Percentiles rank a stretch among this genome's conserved stretches.
phyloP scores from a whole-genome alignment of 768 basidiomycete species.

The Lentinula raphanica region DNA sequence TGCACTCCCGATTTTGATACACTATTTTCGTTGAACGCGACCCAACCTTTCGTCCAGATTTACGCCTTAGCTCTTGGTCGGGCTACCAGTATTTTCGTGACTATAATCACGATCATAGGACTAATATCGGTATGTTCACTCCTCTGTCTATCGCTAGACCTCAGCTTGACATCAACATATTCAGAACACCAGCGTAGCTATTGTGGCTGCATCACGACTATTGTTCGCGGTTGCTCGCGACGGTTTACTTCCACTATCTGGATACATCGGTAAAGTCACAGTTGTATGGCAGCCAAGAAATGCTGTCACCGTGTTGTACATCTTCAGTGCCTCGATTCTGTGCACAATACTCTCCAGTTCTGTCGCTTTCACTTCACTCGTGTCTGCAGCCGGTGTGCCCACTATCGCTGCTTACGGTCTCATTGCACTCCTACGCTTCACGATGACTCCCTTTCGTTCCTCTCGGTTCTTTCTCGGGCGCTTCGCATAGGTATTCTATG shows the following conservation, averaged over 20 bases:
- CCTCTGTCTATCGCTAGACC: background rate
- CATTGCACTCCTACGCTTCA: constrained; percentile 69
- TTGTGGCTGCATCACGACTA: constrained; percentile 84
- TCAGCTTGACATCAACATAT: background rate
- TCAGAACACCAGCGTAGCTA: constrained; percentile 86
- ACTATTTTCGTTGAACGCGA: constrained; percentile 71
- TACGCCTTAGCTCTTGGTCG: constrained; percentile 81
- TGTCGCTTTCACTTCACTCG: constrained; percentile 87
- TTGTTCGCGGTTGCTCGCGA: constrained; percentile 94
- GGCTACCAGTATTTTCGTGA: constrained; percentile 82
- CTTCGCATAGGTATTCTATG: constrained; percentile 63
- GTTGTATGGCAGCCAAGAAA: constrained; percentile 68
- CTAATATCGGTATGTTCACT: constrained; percentile 62
- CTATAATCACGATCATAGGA: constrained; percentile 75
- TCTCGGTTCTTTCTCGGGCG: constrained; percentile 72
- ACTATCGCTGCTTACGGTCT: constrained; percentile 87
- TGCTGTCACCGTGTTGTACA: constrained; percentile 82
- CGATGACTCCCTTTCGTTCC: constrained; percentile 75
- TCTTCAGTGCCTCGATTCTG: constrained; percentile 70
- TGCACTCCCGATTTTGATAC: constrained; percentile 76
- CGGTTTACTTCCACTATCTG: constrained; percentile 78
- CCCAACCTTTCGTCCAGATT: constrained; percentile 88
- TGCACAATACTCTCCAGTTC: constrained; percentile 86
- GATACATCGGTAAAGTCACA: constrained; percentile 79
- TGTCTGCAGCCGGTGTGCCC: constrained; percentile 81